Evolutionary conservation across 768 basidiomycete genomes (phyloP).

Genomic region (Gyrodon lividus): DNA sequence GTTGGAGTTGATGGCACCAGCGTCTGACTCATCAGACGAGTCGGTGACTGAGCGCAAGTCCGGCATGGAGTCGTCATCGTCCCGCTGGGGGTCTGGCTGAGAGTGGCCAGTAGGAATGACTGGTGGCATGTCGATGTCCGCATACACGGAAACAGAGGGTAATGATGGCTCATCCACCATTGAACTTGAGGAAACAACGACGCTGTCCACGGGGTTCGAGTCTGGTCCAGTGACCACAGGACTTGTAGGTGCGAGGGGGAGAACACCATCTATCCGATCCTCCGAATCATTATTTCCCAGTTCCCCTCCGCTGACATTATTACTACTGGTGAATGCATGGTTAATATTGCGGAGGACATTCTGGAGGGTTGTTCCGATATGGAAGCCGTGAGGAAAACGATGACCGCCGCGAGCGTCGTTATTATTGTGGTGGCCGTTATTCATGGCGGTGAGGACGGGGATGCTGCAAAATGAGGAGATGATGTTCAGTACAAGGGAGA

Average conservation of each 20-base stretch:
- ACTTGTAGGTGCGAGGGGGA: constrained; percentile 6
- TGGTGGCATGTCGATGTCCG: constrained; percentile 9
- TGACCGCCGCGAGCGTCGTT: constrained; percentile 3
- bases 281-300: background rate
- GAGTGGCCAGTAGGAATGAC: background rate
- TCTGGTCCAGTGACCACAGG: background rate
- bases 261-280: background rate
- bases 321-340: constrained; percentile 25
- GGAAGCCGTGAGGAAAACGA: constrained; percentile 19
- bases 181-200: constrained; percentile 2
- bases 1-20: constrained; percentile 29
- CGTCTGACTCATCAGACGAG: constrained; percentile 36
- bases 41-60: constrained; percentile 39
- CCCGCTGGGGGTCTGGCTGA: constrained; percentile 4
- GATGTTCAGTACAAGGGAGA: constrained; percentile 8
- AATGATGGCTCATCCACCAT: background rate
- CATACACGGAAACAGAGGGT: constrained; percentile 1
- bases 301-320: constrained; percentile 2
- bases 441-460: constrained; percentile 10
- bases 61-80: constrained; percentile 43
- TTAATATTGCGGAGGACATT: constrained; percentile 33
- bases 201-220: background rate
- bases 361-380: constrained; percentile 27
- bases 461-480: no score
- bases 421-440: constrained; percentile 14